phyloP scores from a whole-genome alignment of 805 yeast genomes.

The Teunomyces gatunensis region DNA sequence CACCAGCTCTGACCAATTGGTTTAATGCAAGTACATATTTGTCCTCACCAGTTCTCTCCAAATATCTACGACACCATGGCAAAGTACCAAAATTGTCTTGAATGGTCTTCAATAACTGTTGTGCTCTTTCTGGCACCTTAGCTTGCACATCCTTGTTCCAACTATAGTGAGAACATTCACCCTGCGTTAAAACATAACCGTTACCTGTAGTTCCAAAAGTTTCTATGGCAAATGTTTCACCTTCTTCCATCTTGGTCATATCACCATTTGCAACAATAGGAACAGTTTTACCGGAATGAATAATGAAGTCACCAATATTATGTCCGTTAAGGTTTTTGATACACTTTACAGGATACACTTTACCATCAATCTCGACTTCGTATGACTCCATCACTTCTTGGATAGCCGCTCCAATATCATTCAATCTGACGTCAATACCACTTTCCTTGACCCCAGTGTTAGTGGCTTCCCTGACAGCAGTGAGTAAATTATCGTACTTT shows the following conservation, averaged over 20 bases:
- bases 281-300: constrained; percentile 94
- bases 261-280: constrained; percentile 95
- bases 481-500: constrained; percentile 73
- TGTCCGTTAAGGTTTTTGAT: constrained; percentile 95
- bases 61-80: constrained; percentile 94
- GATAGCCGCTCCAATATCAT: constrained; percentile 93
- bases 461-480: constrained; percentile 91
- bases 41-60: constrained; percentile 89
- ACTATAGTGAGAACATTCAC: constrained; percentile 95
- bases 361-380: constrained; percentile 88
- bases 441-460: constrained; percentile 90
- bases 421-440: constrained; percentile 92
- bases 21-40: constrained; percentile 86
- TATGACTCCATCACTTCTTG: constrained; percentile 98
- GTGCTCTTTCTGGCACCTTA: constrained; percentile 53
- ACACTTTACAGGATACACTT: constrained; percentile 78
- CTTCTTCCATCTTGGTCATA: constrained; percentile 97
- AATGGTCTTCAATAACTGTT: constrained; percentile 64
- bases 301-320: constrained; percentile 76
- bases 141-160: constrained; percentile 54
- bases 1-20: constrained; percentile 77
- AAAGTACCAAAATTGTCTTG: constrained; percentile 85
- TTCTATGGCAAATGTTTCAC: constrained; percentile 96
- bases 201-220: constrained; percentile 97
- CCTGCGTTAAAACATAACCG: constrained; percentile 81